Base-by-base conservation (phyloP, 305 asterid species). In the Stenogyne calaminthoides region DNA sequence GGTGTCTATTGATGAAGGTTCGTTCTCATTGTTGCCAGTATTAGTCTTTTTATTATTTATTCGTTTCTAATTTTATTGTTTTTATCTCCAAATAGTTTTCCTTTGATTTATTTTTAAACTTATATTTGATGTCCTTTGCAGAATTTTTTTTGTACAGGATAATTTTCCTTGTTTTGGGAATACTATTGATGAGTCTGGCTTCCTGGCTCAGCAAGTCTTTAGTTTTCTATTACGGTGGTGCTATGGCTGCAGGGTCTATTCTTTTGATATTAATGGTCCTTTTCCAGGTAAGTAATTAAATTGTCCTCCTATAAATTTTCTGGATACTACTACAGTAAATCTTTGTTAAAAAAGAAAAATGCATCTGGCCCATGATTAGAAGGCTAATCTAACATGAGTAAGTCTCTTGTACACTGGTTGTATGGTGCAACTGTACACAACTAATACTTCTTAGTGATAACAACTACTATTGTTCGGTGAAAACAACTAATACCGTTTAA, bases 1-100 rank as follows among this genome's bases (percentile, higher is more conserved):
- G 82, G 88, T 95, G 59, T 88, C 97, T 29, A 84, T 92, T 63
- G 82, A 84, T 71, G 99, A 92, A 89, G 99, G 99, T 92, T 81
- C 42, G 82, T 78, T 64, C 49, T 75, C 76, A 37, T 32, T 54
- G 34, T 37, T 60, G 51, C 22, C 52, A 57, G 14, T 68, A 15
- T 29, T 20, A 49, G 27, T 67, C 37, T 47, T 57, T 70, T 6
- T 5, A 32, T 68, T 51, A 12, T 58, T 55, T 18, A 16, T 62
- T 57, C 16, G 3, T 44, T 72, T 57, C 20, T 54, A 34, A 56
- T 77, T 66, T 37, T 42, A 7, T 69, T 34, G 27, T 63, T 69
- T 37, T 51, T 62, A 39, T 75, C 20, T 63, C 42, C 32, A 37
- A 62, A 68, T 47, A 62, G 14, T 51, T 54, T 72, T 69, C 59